Conservation (phyloP, 768 basidiomycete species). For the Lactarius hengduanensis region DNA sequence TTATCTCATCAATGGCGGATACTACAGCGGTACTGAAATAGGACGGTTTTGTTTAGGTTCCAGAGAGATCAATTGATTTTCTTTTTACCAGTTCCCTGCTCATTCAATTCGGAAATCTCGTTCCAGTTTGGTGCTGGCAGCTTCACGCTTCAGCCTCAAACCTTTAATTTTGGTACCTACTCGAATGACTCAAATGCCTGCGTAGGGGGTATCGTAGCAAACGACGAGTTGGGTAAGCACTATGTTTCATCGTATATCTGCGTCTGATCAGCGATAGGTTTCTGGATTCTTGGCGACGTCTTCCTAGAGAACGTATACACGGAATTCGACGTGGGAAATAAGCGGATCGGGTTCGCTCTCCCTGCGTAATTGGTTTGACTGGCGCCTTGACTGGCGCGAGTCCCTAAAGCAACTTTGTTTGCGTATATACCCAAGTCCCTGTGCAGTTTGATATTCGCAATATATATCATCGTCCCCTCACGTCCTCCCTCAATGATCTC, state of each 20-base stretch:
- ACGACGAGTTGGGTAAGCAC: background rate
- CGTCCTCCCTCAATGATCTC: too few relatives aligned
- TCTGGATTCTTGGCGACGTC: conserved; percentile 12
- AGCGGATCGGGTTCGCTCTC: conserved; percentile 22
- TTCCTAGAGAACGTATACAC: conserved; percentile 8
- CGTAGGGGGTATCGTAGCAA: conserved; percentile 21
- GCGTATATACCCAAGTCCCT: too few relatives aligned
- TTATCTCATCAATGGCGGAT: background rate
- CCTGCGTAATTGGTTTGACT: background rate
- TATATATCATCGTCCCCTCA: too few relatives aligned
- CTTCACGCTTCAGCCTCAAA: conserved; percentile 31
- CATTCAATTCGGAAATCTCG: conserved; percentile 27
- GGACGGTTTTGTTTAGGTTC: background rate
- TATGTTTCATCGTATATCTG: background rate
- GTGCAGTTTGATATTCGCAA: too few relatives aligned
- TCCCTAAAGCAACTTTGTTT: too few relatives aligned
- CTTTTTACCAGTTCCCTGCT: conserved; percentile 29
- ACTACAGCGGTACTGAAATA: conserved; percentile 1
- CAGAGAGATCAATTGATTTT: too few relatives aligned
- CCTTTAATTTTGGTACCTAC: conserved; percentile 34
- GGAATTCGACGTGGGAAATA: conserved; percentile 20
- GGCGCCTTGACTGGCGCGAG: background rate
- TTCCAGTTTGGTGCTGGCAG: conserved; percentile 35
- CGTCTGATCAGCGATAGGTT: background rate
- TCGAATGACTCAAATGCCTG: conserved; percentile 24